These are phyloP conservation scores for Akanthomyces muscarius DNA, from an alignment of 2,329 filamentous ascomycete species.

Conservation along the genomic window DNA sequence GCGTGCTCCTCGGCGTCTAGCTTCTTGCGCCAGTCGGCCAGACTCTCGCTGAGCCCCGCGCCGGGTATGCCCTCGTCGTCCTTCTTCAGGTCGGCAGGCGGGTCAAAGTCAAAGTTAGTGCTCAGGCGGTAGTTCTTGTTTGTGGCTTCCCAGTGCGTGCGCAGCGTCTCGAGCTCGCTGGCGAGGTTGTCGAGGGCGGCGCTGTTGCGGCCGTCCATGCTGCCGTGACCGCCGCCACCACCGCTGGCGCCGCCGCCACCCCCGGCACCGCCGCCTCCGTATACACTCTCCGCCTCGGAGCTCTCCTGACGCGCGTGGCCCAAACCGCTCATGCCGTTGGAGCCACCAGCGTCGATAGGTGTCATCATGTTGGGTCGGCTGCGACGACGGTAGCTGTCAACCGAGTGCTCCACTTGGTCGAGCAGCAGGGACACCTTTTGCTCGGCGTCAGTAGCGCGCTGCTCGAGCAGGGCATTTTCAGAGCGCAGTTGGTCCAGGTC, in stretches of 20 bases:
- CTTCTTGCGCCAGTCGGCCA: constrained; percentile 76
- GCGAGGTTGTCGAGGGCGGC: constrained; percentile 84
- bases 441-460: constrained; percentile 83
- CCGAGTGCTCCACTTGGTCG: constrained; percentile 89
- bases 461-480: constrained; percentile 78
- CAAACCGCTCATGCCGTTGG: constrained; percentile 33
- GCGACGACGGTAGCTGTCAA: constrained; percentile 88
- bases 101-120: constrained; percentile 83
- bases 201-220: constrained; percentile 50
- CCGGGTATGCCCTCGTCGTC: constrained; percentile 39
- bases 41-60: constrained; percentile 61
- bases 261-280: constrained; percentile 32
- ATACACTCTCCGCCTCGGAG: constrained; percentile 59
- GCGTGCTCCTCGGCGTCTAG: constrained; percentile 54
- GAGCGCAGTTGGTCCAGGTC: constrained; percentile 78
- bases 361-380: constrained; percentile 54
- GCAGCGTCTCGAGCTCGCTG: constrained; percentile 83
- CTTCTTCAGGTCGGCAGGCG: constrained; percentile 36
- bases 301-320: constrained; percentile 52
- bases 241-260: background rate
- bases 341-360: constrained; percentile 40
- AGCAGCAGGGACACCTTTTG: constrained; percentile 88
- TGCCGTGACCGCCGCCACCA: constrained; percentile 37
- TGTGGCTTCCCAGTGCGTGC: constrained; percentile 90
- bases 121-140: constrained; percentile 93